These are phyloP conservation scores for Trichoderma pleuroti DNA, from an alignment of 2,329 filamentous ascomycete species.

Conservation along the genomic window DNA sequence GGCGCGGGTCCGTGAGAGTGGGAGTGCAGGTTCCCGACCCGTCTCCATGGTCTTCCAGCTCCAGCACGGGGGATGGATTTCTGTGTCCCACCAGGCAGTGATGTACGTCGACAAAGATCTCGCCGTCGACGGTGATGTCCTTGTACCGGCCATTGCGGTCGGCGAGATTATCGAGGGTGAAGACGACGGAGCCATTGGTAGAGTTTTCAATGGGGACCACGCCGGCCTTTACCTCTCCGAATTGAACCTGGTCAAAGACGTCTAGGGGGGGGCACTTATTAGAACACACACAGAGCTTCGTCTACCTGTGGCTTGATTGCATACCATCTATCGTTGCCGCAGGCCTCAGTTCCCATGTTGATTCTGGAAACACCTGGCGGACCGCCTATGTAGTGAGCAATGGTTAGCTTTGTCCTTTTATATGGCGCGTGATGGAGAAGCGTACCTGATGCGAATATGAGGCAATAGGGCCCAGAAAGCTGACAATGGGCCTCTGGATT, in stretches of 20 bases:
- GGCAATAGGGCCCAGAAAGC: constrained; percentile 47
- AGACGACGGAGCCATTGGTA: constrained; percentile 86
- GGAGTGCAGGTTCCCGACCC: constrained; percentile 48
- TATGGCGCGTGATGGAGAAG: neutral
- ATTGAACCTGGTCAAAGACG: constrained; percentile 76
- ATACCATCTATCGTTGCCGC: constrained; percentile 50
- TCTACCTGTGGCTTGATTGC: constrained; percentile 16
- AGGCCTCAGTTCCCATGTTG: constrained; percentile 47
- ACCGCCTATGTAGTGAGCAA: constrained; percentile 37
- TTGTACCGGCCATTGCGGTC: constrained; percentile 63
- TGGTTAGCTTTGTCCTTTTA: neutral
- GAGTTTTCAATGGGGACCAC: constrained; percentile 96
- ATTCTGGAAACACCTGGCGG: constrained; percentile 45
- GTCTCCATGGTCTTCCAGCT: constrained; percentile 31
- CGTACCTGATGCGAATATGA: constrained; percentile 52
- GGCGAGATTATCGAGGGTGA: constrained; percentile 84
- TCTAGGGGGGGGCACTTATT: constrained; percentile 46
- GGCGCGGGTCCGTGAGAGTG: constrained; percentile 44
- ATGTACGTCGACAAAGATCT: constrained; percentile 82
- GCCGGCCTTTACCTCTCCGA: constrained; percentile 61
- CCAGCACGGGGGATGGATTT: constrained; percentile 26
- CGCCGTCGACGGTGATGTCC: constrained; percentile 72
- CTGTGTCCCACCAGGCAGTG: constrained; percentile 73
- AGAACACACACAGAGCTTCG: neutral
- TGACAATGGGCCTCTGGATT: constrained; percentile 41